Evolutionary conservation across 345 rosid genomes (phyloP).

Genomic region (Atalantia buxifolia): DNA sequence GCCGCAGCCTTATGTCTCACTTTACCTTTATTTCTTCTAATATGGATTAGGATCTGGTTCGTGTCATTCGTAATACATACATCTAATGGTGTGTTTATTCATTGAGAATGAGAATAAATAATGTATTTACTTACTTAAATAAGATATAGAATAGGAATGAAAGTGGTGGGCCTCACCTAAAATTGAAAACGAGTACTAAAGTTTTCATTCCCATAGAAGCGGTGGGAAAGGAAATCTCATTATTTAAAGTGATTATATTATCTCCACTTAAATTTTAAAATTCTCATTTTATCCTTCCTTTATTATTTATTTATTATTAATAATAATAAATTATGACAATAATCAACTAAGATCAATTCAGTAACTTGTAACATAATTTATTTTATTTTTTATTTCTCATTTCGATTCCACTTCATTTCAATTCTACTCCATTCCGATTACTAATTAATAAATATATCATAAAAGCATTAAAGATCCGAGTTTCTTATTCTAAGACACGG

Average conservation of each 20-base stretch:
- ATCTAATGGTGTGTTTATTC: fast-evolving
- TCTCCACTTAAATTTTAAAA: no score
- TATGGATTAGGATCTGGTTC: background rate
- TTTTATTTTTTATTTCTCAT: no score
- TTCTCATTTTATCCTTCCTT: no score
- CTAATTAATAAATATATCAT: no score
- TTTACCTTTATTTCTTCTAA: background rate
- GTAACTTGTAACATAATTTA: no score
- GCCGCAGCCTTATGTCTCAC: background rate
- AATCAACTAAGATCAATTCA: no score
- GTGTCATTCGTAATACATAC: background rate
- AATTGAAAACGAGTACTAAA: no score
- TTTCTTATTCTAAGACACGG: background rate
- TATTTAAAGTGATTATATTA: fast-evolving
- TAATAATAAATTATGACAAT: no score
- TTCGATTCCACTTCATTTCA: no score
- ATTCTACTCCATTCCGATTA: fast-evolving
- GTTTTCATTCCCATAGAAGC: fast-evolving
- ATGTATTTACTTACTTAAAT: no score
- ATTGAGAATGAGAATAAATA: no score
- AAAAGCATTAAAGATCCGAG: background rate
- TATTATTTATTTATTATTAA: no score
- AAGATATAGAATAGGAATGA: fast-evolving
- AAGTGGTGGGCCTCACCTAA: fast-evolving
- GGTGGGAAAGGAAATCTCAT: fast-evolving